Evolutionary conservation across 306 rosid genomes (phyloP).

Genomic region (Crotalaria pallida): DNA sequence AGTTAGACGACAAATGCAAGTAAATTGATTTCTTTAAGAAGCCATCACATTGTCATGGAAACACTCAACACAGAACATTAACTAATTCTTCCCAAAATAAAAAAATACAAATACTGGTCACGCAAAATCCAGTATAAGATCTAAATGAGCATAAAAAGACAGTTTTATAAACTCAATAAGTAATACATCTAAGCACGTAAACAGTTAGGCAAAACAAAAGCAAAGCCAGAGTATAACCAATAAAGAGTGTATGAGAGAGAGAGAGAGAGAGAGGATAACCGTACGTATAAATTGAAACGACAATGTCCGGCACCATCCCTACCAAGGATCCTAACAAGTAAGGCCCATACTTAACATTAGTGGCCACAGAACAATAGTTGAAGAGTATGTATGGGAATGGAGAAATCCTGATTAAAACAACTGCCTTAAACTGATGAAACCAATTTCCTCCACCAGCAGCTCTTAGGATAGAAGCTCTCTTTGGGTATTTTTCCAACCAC

Average conservation of each 20-base stretch:
- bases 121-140: background rate
- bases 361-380: conserved; percentile 88
- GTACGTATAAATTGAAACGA: conserved; percentile 84
- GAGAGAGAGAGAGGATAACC: conserved; percentile 29
- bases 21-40: background rate
- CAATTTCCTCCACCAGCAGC: conserved; percentile 88
- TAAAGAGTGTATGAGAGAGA: background rate
- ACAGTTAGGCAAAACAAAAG: background rate
- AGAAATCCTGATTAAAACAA: conserved; percentile 80
- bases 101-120: background rate
- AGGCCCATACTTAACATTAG: conserved; percentile 79
- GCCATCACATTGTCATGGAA: background rate
- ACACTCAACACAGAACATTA: background rate
- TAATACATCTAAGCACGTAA: background rate
- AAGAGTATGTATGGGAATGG: conserved; percentile 87
- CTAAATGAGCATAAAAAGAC: background rate
- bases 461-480: conserved; percentile 72
- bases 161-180: background rate
- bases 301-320: conserved; percentile 77
- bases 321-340: conserved; percentile 80
- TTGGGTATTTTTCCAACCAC: conserved; percentile 84
- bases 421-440: conserved; percentile 83
- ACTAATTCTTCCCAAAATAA: background rate
- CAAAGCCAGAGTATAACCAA: background rate
- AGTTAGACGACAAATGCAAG: background rate